Evolutionary conservation across 805 yeast species (phyloP).

Genomic region (Candida peoriensis): DNA sequence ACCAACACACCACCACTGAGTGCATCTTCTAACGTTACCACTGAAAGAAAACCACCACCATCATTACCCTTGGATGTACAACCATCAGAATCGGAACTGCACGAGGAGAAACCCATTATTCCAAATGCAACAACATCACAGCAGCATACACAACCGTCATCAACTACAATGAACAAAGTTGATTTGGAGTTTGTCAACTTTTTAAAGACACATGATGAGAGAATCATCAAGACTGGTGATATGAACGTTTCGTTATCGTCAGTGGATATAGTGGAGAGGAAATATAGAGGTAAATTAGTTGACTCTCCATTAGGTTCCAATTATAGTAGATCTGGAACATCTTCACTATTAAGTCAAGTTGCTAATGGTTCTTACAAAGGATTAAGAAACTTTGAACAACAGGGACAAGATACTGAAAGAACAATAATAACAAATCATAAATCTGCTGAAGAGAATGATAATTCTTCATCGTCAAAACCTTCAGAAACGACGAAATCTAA

Average conservation of each 20-base stretch:
- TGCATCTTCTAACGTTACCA: not conserved
- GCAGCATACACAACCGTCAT: too few relatives aligned
- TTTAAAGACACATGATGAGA: slow-evolving; percentile 51
- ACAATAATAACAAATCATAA: slow-evolving; percentile 22
- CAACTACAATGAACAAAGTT: slow-evolving; percentile 43
- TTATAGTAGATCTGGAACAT: slow-evolving; percentile 31
- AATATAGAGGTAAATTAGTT: slow-evolving; percentile 48
- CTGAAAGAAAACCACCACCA: slow-evolving; percentile 1
- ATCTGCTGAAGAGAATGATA: slow-evolving; percentile 16
- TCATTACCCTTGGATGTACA: too few relatives aligned
- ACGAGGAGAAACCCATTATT: not conserved
- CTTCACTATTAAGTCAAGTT: slow-evolving; percentile 37
- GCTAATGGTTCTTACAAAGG: slow-evolving; percentile 40
- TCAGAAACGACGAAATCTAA: slow-evolving; percentile 14
- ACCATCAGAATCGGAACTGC: not conserved
- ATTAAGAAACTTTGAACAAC: slow-evolving; percentile 29
- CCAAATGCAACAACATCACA: not conserved
- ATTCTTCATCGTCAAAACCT: slow-evolving; percentile 7
- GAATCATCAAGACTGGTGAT: slow-evolving; percentile 54
- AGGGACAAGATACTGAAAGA: slow-evolving; percentile 26
- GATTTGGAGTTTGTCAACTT: slow-evolving; percentile 58
- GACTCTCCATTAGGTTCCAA: slow-evolving; percentile 52
- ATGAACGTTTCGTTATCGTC: slow-evolving; percentile 39
- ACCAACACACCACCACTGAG: not conserved
- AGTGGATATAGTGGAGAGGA: slow-evolving; percentile 51